Conservation (phyloP, 352 stramenopile genomes). For the Pythium coloratum region DNA sequence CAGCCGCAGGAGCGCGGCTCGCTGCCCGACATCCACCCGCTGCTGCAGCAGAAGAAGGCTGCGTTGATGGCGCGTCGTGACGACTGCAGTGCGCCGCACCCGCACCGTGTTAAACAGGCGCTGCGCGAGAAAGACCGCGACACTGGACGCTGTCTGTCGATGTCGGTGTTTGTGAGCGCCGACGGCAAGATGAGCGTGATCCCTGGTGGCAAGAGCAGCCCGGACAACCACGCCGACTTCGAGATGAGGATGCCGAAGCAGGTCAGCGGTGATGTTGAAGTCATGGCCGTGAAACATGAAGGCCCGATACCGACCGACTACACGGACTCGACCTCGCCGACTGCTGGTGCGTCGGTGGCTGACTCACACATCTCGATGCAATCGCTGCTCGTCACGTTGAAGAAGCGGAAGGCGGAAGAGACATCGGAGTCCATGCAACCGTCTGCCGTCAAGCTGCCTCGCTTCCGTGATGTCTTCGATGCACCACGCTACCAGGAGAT, state of each 20-base stretch:
- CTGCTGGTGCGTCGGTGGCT: neutral
- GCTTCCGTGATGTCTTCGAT: constrained; percentile 69
- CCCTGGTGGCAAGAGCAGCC: constrained; percentile 14
- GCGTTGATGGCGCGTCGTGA: constrained; percentile 33
- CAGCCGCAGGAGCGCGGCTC: neutral
- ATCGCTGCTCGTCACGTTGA: constrained; percentile 63
- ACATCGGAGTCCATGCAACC: constrained; percentile 1
- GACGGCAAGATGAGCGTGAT: constrained; percentile 18
- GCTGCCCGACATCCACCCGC: constrained; percentile 19
- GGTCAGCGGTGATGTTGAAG: neutral
- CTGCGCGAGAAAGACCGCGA: constrained; percentile 12
- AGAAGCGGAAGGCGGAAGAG: constrained; percentile 52
- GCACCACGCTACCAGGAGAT: constrained; percentile 13
- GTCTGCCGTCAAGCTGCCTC: constrained; percentile 42
- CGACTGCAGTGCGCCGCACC: constrained; percentile 21
- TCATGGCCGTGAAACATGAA: neutral
- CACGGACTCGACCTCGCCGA: constrained; percentile 1
- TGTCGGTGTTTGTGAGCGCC: constrained; percentile 36
- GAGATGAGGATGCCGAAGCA: constrained; percentile 1
- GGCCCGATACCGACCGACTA: constrained; percentile 2
- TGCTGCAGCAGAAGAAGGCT: constrained; percentile 35
- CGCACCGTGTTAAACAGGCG: constrained; percentile 13
- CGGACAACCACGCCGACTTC: constrained; percentile 10
- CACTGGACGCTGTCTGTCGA: constrained; percentile 20
- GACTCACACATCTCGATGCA: constrained; percentile 62